Evolutionary conservation across 2,329 filamentous ascomycete genomes (phyloP).

Genomic region (Leptographium flavum): DNA sequence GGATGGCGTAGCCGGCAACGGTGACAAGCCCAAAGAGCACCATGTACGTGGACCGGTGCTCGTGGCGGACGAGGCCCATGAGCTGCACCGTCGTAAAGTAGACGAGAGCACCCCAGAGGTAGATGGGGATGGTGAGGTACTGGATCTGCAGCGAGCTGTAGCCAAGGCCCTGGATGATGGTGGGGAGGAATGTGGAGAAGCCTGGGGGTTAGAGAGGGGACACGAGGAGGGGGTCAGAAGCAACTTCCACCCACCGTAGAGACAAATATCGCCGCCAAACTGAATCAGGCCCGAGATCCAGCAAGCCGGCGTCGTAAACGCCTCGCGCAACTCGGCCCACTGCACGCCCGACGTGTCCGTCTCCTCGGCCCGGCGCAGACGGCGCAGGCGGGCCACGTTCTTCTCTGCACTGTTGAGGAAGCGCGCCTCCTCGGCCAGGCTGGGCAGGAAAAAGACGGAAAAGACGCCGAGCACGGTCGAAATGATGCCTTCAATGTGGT

Average conservation of each 20-base stretch:
- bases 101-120: conserved; percentile 14
- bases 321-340: conserved; percentile 13
- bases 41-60: background rate
- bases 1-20: conserved; percentile 6
- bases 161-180: conserved; percentile 20
- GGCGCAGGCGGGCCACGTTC: background rate
- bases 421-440: background rate
- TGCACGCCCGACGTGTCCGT: background rate
- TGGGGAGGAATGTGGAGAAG: conserved; percentile 21
- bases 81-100: conserved; percentile 16
- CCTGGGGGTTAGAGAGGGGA: too few relatives aligned
- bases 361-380: background rate
- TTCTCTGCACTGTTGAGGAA: conserved; percentile 2
- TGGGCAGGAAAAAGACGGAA: background rate
- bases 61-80: conserved; percentile 24
- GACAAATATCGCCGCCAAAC: conserved; percentile 19
- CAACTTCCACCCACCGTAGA: too few relatives aligned
- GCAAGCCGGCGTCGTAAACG: conserved; percentile 14
- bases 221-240: too few relatives aligned
- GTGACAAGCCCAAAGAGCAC: background rate
- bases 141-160: conserved; percentile 9
- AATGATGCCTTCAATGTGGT: conserved; percentile 4
- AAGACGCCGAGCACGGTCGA: background rate
- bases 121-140: conserved; percentile 20
- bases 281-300: too few relatives aligned